Conservation (phyloP, 208 protist genomes). For the Trypanosoma grayi region DNA sequence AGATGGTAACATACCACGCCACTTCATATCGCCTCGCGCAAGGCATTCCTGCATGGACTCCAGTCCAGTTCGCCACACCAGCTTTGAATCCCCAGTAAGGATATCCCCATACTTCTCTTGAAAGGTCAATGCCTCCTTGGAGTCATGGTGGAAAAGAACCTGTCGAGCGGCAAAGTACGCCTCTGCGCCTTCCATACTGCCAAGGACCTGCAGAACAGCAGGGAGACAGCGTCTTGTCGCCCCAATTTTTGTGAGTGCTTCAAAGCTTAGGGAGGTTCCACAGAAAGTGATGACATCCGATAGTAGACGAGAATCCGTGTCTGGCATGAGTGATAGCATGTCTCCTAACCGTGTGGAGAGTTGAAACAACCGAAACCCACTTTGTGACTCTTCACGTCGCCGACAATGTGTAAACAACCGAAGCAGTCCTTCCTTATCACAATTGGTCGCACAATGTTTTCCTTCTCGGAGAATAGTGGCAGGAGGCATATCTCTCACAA, state of each 20-base stretch:
- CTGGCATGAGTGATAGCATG: conserved; percentile 17
- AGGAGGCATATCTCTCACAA: not conserved
- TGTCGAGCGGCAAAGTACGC: conserved; percentile 49
- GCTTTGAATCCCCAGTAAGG: conserved; percentile 35
- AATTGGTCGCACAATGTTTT: conserved; percentile 3
- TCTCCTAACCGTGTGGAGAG: conserved; percentile 25
- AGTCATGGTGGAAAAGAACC: conserved; percentile 37
- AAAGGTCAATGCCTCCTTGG: conserved; percentile 19
- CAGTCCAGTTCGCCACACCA: conserved; percentile 54
- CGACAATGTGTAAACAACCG: conserved; percentile 9
- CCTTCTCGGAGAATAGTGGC: conserved; percentile 8
- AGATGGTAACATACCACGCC: conserved; percentile 42
- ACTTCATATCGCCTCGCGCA: conserved; percentile 32
- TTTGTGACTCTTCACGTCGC: conserved; percentile 1
- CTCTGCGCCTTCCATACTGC: conserved; percentile 43
- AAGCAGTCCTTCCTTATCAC: conserved; percentile 8
- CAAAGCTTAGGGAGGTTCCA: conserved; percentile 26
- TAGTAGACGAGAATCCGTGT: conserved; percentile 1
- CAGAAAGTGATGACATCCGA: conserved; percentile 17
- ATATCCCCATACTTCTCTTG: conserved; percentile 66
- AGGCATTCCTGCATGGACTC: conserved; percentile 30
- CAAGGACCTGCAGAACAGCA: conserved; percentile 33
- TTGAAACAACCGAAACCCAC: conserved; percentile 30
- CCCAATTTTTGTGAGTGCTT: conserved; percentile 27
- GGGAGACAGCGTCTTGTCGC: conserved; percentile 12